Evolutionary conservation across 192 early-diverging fungal genomes (phyloP).

Genomic region (Backusella psychrophila): DNA sequence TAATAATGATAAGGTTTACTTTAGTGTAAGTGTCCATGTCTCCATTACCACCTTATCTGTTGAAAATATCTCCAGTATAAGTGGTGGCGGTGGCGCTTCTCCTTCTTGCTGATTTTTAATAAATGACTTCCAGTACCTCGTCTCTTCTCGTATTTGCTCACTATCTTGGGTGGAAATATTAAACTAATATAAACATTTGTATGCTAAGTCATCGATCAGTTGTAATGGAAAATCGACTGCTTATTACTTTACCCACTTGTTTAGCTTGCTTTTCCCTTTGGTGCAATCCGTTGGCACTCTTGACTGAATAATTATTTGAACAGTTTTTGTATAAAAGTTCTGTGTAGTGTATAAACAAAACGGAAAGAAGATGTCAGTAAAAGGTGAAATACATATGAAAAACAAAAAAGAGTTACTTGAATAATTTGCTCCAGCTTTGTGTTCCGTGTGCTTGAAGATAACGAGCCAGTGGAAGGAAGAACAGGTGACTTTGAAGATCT

Average conservation of each 20-base stretch:
- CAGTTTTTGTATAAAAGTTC: slow-evolving; percentile 78
- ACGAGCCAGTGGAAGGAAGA: not conserved
- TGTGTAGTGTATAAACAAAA: not conserved
- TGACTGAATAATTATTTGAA: slow-evolving; percentile 70
- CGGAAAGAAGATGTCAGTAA: slow-evolving; percentile 1
- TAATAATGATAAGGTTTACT: slow-evolving; percentile 47
- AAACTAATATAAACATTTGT: slow-evolving; percentile 52
- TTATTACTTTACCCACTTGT: slow-evolving; percentile 60
- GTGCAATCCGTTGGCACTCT: slow-evolving; percentile 39
- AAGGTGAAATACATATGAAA: not conserved
- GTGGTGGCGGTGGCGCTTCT: slow-evolving; percentile 52
- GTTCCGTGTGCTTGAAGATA: slow-evolving; percentile 33
- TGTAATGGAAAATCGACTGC: not conserved
- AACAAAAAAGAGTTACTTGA: slow-evolving; percentile 34
- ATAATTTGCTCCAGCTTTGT: slow-evolving; percentile 56
- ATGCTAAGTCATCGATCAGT: not conserved
- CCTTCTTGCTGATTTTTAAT: slow-evolving; percentile 37
- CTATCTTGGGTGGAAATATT: slow-evolving; percentile 80
- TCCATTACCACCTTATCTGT: slow-evolving; percentile 71
- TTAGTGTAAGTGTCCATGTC: slow-evolving; percentile 78
- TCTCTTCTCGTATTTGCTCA: slow-evolving; percentile 71
- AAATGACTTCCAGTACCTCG: slow-evolving; percentile 73
- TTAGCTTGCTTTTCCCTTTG: slow-evolving; percentile 44
- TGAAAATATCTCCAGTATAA: slow-evolving; percentile 72
- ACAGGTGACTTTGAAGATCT: not conserved